phyloP scores from a whole-genome alignment of 352 stramenopile species.

The Pythium plurisporium region DNA sequence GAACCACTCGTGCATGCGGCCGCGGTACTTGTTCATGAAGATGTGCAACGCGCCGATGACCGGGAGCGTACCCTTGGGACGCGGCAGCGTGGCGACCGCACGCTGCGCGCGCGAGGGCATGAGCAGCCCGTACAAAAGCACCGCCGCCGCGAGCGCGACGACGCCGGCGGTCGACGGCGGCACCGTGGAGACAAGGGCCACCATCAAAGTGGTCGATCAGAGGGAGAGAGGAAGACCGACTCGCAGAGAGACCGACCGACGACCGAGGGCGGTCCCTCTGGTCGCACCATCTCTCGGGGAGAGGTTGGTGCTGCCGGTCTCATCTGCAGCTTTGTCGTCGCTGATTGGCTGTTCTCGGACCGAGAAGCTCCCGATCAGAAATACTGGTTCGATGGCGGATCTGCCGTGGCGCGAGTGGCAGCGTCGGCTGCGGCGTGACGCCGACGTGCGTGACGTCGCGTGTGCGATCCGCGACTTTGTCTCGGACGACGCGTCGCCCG shows the following conservation, averaged over 20 bases:
- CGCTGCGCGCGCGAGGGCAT: constrained; percentile 5
- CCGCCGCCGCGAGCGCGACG: not conserved
- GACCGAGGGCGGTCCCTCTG: too few relatives aligned
- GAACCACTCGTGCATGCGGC: constrained; percentile 49
- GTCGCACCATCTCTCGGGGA: too few relatives aligned
- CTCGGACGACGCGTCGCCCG: not conserved
- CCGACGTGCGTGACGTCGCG: not conserved
- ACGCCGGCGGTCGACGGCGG: not conserved
- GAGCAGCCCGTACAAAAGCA: constrained; percentile 4
- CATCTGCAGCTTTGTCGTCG: too few relatives aligned
- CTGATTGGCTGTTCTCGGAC: not conserved
- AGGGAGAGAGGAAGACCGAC: too few relatives aligned
- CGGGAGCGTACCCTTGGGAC: constrained; percentile 34
- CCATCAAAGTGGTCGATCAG: too few relatives aligned
- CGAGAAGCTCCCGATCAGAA: too few relatives aligned
- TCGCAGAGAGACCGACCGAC: too few relatives aligned
- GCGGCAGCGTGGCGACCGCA: constrained; percentile 24
- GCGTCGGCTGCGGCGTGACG: not conserved
- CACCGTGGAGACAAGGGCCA: not conserved
- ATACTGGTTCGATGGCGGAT: not conserved
- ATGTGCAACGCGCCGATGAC: constrained; percentile 49
- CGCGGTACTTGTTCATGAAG: constrained; percentile 38
- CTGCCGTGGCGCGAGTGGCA: constrained; percentile 1
- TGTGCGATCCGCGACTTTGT: not conserved
- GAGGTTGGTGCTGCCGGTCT: too few relatives aligned